Base-by-base conservation (phyloP, 2,329 filamentous ascomycete genomes). In the Penicillium polonicum region DNA sequence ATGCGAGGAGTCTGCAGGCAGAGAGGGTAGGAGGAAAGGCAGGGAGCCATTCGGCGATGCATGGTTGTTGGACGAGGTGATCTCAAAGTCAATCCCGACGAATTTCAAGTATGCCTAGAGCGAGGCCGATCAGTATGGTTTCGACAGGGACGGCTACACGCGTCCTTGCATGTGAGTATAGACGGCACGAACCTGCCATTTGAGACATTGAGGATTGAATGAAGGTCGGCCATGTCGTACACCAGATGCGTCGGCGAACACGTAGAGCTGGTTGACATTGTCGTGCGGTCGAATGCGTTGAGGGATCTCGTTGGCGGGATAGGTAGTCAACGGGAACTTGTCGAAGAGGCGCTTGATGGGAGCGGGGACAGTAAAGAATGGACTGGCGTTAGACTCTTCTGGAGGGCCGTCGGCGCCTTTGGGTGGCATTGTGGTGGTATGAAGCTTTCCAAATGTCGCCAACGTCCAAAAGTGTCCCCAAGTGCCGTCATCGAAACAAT, bases 141-240 rank as follows among this genome's bases (percentile, higher is more conserved):
- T 17, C n/a, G 15, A 38, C 25, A 15, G 13, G 19, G 23, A 50
- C 15, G 23, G 44, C 8, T 39, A 38, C 5, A 31, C 46, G 39
- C 52, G 13, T 29, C 23, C 6, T 35, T 41, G 36, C 5, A 23
- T 29, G 41, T 17, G 41, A 19, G 21, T n/a, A 19, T 29, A 58
- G 27, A 19, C 27, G 21, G 23, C 41, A 65, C 65, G 65, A 68
- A 93, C 91, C 89, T 97, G 94, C 92, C 92, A 97, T 80, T 93
- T 96, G 70, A 97, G 80, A 79, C 94, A 99, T 58, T 87, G 86
- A 12, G 94, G 94, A 72, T 97, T 97, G 78, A 89, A 96, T 63
- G 91, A 95, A 27, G 92, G 89, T 31, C 80, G 77, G 5, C 86
- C 86, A 39, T 71, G 70, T 55, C 74, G 73, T 35, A 86, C 88